Evolutionary conservation across 257 asterid species (phyloP).

Genomic region (Solanum chaucha): DNA sequence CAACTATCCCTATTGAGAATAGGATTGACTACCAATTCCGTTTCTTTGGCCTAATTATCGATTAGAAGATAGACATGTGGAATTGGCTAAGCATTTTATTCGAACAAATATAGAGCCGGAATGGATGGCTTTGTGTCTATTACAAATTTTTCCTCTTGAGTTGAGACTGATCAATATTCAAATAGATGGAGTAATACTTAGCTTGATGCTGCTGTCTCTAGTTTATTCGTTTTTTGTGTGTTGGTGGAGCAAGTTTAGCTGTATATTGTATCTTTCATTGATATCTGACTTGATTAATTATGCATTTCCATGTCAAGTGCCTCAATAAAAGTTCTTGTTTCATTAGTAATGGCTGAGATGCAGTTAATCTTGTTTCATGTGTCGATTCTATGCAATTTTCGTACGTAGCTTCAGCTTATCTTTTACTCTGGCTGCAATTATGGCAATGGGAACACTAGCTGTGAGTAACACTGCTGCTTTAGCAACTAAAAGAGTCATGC

Average conservation of each 20-base stretch:
- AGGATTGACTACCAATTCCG: background rate
- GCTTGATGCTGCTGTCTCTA: background rate
- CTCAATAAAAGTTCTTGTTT: too few relatives aligned
- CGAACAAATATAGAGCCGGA: background rate
- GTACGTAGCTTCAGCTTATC: too few relatives aligned
- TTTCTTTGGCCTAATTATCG: background rate
- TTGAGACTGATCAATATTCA: too few relatives aligned
- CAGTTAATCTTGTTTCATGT: background rate
- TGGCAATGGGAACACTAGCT: background rate
- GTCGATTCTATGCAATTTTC: background rate
- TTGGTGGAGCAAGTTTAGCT: background rate
- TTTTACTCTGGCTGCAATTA: background rate
- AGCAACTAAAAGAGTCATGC: too few relatives aligned
- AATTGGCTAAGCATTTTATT: background rate
- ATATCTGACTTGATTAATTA: background rate
- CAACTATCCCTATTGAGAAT: too few relatives aligned
- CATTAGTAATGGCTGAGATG: background rate
- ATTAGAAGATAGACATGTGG: background rate
- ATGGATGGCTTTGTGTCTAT: background rate
- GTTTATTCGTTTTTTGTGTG: background rate
- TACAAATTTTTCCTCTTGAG: background rate
- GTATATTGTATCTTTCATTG: background rate
- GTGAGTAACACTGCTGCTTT: too few relatives aligned
- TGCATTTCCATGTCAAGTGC: background rate
- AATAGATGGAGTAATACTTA: background rate